Base-by-base conservation (phyloP, 208 protist genomes). In the Leishmania aethiopica region DNA sequence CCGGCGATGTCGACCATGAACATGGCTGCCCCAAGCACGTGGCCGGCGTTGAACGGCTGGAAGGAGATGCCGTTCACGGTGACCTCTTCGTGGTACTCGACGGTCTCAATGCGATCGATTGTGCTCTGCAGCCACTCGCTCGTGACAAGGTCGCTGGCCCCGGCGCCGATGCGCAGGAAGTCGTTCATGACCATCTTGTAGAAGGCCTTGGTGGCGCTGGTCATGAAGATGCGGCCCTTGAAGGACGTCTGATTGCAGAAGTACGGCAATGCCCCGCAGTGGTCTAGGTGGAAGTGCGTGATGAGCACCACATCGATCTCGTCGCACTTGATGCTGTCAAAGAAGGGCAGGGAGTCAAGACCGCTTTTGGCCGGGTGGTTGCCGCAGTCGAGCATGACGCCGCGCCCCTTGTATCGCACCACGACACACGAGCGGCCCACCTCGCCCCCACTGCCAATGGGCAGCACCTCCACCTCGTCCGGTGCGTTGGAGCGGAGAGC, bases 341-440 rank as follows among this genome's bases (percentile, higher is more conserved):
- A 99, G 83, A 98, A 99, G 19, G 99, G 99, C 35, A 99, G 93
- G 3, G 94, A 95, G 78, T 94, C 96, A 32, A 99, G 84, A 28
- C 99, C 99, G 53, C 87, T 97, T 82, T 96, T 96, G 19, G 96
- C 99, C 15, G 99, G 99, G 86, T 99, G 99, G 72, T 99, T 98
- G 66, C 99, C 99, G 91, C 99, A 99, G 90, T 99, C 99, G 62
- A 99, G 95, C 98, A 99, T 99, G 57, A 99, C 96, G 17, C 89
- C 94, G 51, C 98, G 98, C 35, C 98, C 98, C 82, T 99, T 99
- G 89, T 98, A 99, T 73, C 92, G 91, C 22, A 99, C 78, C 32
- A 99, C 78, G 17, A 99, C 94, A 88, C 98, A 99, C 51, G 97
- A 99, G 51, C 99, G 93, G 60, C 99, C 99, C 51, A 99, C 99